Conservation (phyloP, 2,329 filamentous ascomycete genomes). For the Penicillium sp. region DNA sequence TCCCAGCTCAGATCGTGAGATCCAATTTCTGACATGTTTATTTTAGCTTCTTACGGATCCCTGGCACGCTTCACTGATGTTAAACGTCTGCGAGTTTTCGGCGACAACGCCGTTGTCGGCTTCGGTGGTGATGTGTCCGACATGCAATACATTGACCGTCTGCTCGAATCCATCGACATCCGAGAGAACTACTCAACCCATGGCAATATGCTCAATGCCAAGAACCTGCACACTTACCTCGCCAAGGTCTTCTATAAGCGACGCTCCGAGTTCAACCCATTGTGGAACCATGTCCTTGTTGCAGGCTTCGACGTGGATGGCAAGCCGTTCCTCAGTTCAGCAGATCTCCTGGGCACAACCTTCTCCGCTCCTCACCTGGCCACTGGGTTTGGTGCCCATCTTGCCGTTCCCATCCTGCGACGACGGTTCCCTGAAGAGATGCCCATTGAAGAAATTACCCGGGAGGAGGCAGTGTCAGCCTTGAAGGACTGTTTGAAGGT, state of each 20-base stretch:
- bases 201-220: slow-evolving; percentile 69
- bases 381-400: slow-evolving; percentile 89
- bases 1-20: neutral
- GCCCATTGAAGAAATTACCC: slow-evolving; percentile 67
- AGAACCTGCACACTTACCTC: slow-evolving; percentile 95
- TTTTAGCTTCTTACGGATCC: slow-evolving; percentile 88
- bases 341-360: slow-evolving; percentile 89
- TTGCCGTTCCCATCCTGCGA: slow-evolving; percentile 90
- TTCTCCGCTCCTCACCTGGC: slow-evolving; percentile 86
- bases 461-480: slow-evolving; percentile 76
- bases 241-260: slow-evolving; percentile 95
- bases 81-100: slow-evolving; percentile 89
- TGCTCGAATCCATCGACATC: slow-evolving; percentile 82
- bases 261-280: slow-evolving; percentile 90
- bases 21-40: neutral
- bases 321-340: slow-evolving; percentile 85
- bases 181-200: slow-evolving; percentile 76
- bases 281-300: slow-evolving; percentile 95
- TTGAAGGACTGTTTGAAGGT: slow-evolving; percentile 98
- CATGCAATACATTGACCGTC: slow-evolving; percentile 96
- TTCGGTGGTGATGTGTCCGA: slow-evolving; percentile 97
- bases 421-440: slow-evolving; percentile 81
- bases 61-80: slow-evolving; percentile 95
- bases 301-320: slow-evolving; percentile 78
- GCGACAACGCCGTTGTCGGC: slow-evolving; percentile 78